Conservation (phyloP, 345 rosid genomes). For the Melaleuca alternifolia region DNA sequence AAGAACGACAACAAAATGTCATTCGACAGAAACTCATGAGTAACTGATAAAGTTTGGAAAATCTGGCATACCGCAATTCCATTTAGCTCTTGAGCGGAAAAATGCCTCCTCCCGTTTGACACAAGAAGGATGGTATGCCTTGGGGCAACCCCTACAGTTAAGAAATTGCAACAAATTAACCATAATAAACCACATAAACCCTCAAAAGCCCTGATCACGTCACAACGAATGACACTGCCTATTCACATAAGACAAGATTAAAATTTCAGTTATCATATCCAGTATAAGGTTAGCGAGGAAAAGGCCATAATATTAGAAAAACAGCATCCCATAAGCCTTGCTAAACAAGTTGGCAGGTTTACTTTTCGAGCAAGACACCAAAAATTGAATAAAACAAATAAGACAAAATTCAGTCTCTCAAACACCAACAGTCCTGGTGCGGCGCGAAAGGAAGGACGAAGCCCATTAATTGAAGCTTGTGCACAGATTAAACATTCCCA, state of each 20-base stretch:
- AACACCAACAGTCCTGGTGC: background rate
- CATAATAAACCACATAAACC: background rate
- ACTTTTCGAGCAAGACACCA: background rate
- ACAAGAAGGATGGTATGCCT: conserved; percentile 96
- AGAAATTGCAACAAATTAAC: background rate
- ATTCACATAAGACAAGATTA: background rate
- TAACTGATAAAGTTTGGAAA: background rate
- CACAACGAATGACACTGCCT: background rate
- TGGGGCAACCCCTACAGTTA: conserved; percentile 80
- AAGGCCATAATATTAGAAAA: background rate
- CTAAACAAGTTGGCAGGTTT: background rate
- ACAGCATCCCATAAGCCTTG: background rate
- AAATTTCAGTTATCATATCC: background rate
- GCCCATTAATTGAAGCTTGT: background rate
- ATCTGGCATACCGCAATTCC: conserved; percentile 80
- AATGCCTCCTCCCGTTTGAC: conserved; percentile 85
- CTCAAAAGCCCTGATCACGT: background rate
- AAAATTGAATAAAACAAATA: background rate
- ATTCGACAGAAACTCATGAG: background rate
- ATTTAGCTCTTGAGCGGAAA: conserved; percentile 74
- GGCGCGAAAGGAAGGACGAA: background rate
- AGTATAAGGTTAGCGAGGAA: background rate
- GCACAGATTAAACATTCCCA: background rate
- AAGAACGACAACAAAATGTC: background rate
- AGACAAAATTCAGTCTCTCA: background rate